Evolutionary conservation across 2,329 filamentous ascomycete genomes (phyloP), one percentile per base, ranked within the genome.

Genomic region (Alternaria triticina): DNA sequence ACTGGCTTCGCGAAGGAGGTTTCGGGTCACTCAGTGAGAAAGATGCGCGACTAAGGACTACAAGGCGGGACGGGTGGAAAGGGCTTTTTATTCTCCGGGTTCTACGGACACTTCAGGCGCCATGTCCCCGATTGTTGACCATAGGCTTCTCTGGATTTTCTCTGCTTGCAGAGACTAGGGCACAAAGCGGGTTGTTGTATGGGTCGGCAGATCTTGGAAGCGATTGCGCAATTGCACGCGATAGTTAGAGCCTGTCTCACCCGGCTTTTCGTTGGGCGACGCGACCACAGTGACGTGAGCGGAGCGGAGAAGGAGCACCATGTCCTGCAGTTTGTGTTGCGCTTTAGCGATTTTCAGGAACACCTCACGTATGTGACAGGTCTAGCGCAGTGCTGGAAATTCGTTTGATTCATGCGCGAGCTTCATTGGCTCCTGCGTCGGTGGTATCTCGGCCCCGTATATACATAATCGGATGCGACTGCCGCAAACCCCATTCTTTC

Each of bases 151-250:
- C 52, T 57, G 59, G 54, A 47, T 57, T 60, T 65, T 67, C 54
- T 51, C 49, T 61, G 57, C 59, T 40, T 61, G 67, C 64, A 66
- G 66, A 60, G 28, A 60, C 70, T 74, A 73, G 68, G 60, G 63
- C 61, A 46, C 40, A 51, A 60, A 51, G 63, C 67, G 69, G 62
- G 59, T 67, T 60, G 54, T 46, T 71, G 70, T 72, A 70, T 72
- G 71, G 71, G 61, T 70, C 76, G 72, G 71, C 69, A 69, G 68
- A 73, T 73, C 67, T 77, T 75, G 74, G 74, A 68, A 62, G 65
- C 74, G 75, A 78, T 78, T 75, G 76, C 77, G 77, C 75, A 74
- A 79, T 79, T 71, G 74, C 75, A 76, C 76, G 75, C 68, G 73
- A 71, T 73, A 70, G 61, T 68, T 61, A 68, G 52, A 65, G 64